Conservation (phyloP, 768 basidiomycete genomes). For the Boletus subcaerulescens region DNA sequence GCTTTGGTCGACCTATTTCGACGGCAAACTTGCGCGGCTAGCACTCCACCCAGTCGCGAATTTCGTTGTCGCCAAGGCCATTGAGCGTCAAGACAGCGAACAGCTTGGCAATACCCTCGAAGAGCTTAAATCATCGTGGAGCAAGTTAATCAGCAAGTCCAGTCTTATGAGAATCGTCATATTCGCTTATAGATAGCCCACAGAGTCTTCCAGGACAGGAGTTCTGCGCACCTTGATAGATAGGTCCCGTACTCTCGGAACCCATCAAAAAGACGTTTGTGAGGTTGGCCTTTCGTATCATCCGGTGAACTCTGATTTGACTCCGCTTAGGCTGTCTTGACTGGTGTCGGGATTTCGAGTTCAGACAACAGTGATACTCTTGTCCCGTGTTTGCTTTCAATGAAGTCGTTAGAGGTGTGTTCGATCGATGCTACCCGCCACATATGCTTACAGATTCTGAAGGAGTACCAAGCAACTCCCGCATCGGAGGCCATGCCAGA, state of each 20-base stretch:
- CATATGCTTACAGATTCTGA: conserved; percentile 3
- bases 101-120: conserved; percentile 53
- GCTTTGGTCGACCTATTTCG: conserved; percentile 80
- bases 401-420: conserved; percentile 50
- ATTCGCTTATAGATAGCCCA: conserved; percentile 1
- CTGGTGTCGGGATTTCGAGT: conserved; percentile 54
- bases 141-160: conserved; percentile 67
- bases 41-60: conserved; percentile 90
- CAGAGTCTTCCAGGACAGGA: conserved; percentile 71
- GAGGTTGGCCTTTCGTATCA: conserved; percentile 45
- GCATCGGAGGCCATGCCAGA: conserved; percentile 8
- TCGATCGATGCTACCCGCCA: not conserved
- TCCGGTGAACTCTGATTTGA: conserved; percentile 3
- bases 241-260: conserved; percentile 49
- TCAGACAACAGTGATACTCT: conserved; percentile 50
- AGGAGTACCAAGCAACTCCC: conserved; percentile 23
- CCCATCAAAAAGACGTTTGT: conserved; percentile 47
- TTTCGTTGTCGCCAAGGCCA: conserved; percentile 82
- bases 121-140: conserved; percentile 61
- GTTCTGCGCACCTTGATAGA: conserved; percentile 77
- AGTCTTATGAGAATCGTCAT: not conserved
- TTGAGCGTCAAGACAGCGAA: conserved; percentile 56
- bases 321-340: conserved; percentile 50
- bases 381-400: conserved; percentile 64
- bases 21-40: conserved; percentile 66